A percentile compares a stretch with the other conserved stretches of the same genome.
Evolutionary conservation across 352 stramenopile genomes (phyloP).

Genomic region (Phytophthora uliginosa): DNA sequence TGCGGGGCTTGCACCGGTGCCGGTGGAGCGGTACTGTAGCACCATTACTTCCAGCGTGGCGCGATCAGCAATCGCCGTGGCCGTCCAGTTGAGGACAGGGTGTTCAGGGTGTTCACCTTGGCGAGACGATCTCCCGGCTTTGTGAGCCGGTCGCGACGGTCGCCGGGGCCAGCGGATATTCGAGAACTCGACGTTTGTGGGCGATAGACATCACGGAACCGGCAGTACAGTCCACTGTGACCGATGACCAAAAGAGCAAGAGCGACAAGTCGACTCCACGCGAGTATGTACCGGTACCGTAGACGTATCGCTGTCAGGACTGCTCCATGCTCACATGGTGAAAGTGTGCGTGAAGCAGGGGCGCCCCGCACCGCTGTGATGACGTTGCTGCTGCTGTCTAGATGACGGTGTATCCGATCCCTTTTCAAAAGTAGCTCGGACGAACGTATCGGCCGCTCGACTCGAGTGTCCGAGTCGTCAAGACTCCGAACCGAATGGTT

Average conservation of each 20-base stretch:
- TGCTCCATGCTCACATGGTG: slow-evolving; percentile 24
- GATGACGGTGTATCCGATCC: slow-evolving; percentile 10
- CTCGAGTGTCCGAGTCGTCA: background rate
- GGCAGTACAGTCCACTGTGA: background rate
- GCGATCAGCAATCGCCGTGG: slow-evolving; percentile 29
- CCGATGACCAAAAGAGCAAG: slow-evolving; percentile 24
- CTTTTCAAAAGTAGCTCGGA: background rate
- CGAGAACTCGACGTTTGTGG: slow-evolving; percentile 33
- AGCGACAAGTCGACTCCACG: slow-evolving; percentile 6
- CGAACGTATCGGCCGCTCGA: too few species aligned
- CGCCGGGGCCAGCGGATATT: slow-evolving; percentile 26
- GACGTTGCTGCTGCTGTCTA: slow-evolving; percentile 13
- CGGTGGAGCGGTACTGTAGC: slow-evolving; percentile 7
- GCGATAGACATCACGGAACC: background rate
- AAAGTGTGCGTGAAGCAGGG: slow-evolving; percentile 21
- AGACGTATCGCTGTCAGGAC: slow-evolving; percentile 16
- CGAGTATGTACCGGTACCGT: too few species aligned
- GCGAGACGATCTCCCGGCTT: slow-evolving; percentile 16
- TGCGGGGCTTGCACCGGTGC: slow-evolving; percentile 6
- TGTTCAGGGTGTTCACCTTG: slow-evolving; percentile 27
- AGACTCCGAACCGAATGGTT: slow-evolving; percentile 3
- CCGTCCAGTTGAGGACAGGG: slow-evolving; percentile 32
- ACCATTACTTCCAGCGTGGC: slow-evolving; percentile 15
- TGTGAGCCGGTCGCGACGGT: slow-evolving; percentile 22
- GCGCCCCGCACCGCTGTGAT: slow-evolving; percentile 7